These are phyloP conservation scores for Lactuca saligna DNA, from an alignment of 129 eudicot genomes.

Conservation along the genomic window DNA sequence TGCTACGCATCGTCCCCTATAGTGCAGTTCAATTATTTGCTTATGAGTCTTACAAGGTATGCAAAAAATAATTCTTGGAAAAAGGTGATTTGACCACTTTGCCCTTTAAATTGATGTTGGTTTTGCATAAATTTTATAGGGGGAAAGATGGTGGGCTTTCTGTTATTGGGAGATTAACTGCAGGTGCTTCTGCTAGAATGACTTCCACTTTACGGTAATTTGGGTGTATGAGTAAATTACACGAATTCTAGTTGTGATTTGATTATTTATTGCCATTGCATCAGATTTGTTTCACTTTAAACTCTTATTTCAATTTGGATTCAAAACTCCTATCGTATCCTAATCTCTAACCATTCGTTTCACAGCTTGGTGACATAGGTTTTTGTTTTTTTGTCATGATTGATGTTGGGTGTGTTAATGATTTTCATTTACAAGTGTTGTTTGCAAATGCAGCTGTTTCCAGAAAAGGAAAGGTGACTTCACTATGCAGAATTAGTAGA, in stretches of 20 bases:
- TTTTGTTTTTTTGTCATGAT: background rate
- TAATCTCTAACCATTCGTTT: background rate
- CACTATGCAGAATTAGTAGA: conserved; percentile 57
- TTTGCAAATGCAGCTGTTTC: conserved; percentile 48
- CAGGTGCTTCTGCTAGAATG: conserved; percentile 99
- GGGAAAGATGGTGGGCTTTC: conserved; percentile 86
- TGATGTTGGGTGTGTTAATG: background rate
- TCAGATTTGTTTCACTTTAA: background rate
- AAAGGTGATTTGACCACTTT: conserved; percentile 12
- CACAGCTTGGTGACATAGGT: background rate
- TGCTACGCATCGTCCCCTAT: conserved; percentile 85
- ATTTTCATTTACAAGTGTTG: background rate
- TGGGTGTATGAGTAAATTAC: too few species aligned
- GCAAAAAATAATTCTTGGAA: background rate
- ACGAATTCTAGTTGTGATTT: background rate
- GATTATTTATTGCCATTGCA: background rate
- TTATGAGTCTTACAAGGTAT: conserved; percentile 83
- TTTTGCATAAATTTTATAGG: conserved; percentile 61
- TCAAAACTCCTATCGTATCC: too few species aligned
- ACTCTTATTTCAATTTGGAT: too few species aligned
- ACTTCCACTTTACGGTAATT: conserved; percentile 51
- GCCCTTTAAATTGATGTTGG: conserved; percentile 11
- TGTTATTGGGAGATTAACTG: conserved; percentile 84
- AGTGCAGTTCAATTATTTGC: conserved; percentile 96
- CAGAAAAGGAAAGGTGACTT: conserved; percentile 48